Evolutionary conservation across 2,329 filamentous ascomycete genomes (phyloP).

Genomic region (Trichothecium sympodiale): DNA sequence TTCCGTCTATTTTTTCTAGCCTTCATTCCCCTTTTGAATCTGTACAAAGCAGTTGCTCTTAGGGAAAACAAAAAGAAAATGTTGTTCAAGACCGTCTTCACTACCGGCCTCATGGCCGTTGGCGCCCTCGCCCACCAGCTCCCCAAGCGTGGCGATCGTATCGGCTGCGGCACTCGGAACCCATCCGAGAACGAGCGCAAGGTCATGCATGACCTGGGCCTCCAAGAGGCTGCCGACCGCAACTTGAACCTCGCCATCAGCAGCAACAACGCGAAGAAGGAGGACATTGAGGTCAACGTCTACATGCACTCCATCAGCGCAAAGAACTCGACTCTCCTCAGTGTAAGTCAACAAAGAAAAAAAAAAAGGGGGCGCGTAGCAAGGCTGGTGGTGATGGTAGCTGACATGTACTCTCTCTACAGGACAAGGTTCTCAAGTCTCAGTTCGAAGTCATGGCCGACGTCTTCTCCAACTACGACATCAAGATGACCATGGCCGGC

Average conservation of each 20-base stretch:
- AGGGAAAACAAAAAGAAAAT: background rate
- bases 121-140: constrained; percentile 2
- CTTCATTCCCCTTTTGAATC: no score
- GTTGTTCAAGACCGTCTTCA: background rate
- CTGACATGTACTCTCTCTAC: no score
- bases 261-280: background rate
- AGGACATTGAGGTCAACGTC: no score
- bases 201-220: no score
- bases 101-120: constrained; percentile 10
- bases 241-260: background rate
- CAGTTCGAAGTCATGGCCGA: background rate
- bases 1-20: no score
- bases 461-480: background rate
- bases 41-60: no score
- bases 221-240: no score
- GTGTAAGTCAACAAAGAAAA: no score
- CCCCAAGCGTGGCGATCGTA: background rate
- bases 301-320: no score
- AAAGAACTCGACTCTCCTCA: no score
- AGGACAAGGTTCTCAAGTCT: background rate
- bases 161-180: constrained; percentile 9
- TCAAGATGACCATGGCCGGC: background rate
- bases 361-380: no score
- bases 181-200: constrained; percentile 7
- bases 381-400: no score